Conservation (phyloP, 1,284 basidiomycete species). For the Leccinum proximum region DNA sequence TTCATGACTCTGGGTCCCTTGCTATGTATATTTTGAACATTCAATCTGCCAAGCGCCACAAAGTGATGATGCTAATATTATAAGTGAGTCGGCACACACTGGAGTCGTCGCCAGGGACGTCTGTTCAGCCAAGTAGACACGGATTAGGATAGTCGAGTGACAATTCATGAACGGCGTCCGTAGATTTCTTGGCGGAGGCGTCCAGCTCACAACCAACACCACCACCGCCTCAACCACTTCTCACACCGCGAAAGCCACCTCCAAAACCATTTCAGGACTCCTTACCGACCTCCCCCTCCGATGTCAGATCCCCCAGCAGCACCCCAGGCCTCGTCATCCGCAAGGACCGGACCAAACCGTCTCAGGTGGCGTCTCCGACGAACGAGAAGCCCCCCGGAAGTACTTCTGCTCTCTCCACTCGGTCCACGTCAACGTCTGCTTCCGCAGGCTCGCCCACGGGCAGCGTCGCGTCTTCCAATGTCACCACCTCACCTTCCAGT, state of each 20-base stretch:
- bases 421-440: slow-evolving; percentile 13
- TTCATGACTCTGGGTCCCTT: no score
- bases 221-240: slow-evolving; percentile 11
- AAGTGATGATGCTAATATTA: no score
- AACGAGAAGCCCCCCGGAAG: slow-evolving; percentile 24
- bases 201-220: slow-evolving; percentile 21
- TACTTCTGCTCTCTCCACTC: slow-evolving; percentile 25
- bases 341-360: slow-evolving; percentile 44
- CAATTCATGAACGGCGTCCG: slow-evolving; percentile 68
- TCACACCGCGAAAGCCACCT: slow-evolving; percentile 16
- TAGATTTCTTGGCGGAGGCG: slow-evolving; percentile 49
- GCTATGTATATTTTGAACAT: no score
- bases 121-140: no score
- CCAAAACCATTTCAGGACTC: slow-evolving; percentile 38
- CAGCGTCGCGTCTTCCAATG: slow-evolving; percentile 26
- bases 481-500: slow-evolving; percentile 27
- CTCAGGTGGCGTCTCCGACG: slow-evolving; percentile 22
- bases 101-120: no score
- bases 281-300: slow-evolving; percentile 23
- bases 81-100: no score
- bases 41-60: no score
- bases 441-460: slow-evolving; percentile 20
- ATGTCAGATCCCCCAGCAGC: slow-evolving; percentile 30
- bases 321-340: slow-evolving; percentile 51
- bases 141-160: slow-evolving; percentile 5